Base-by-base conservation (phyloP, 768 basidiomycete genomes). In the Nidula microcarpa region DNA sequence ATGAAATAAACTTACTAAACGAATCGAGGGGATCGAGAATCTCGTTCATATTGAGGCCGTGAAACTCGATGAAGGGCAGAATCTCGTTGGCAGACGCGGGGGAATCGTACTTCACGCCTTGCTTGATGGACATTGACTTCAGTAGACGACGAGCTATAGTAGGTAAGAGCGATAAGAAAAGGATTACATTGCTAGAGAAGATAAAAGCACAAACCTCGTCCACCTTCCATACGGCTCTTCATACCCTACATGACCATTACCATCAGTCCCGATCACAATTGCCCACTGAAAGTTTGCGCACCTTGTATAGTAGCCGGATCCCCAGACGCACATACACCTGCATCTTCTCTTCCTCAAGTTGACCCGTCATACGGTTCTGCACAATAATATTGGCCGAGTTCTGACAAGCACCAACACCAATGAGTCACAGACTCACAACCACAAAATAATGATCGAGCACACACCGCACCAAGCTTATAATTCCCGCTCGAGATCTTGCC, bases 381-480 rank as follows among this genome's bases (percentile, higher is more conserved):
- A 99, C 95, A 54, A 98, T 93, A 59, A 99, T 97, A 65, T 99
- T 99, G 23, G 94, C 96, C 50, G 93, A 95, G 63, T 99, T 97
- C 89, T 92, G 6, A 62, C 6, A 50, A 1, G 14, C 5, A 18
- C 17, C 23, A 37, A 30, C 8, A 30, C 23, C 2, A 14, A 43
- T 6, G 9, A 33, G 51, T 33, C 48, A 13, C 33, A 16, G 8
- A 11, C 11, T 34, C n/a, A 23, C 0, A 11, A 41, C 23, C 23
- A 11, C 5, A 10, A 44, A 32, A 53, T 6, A 52, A 33, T 1
- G 36, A 49, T 52, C 50, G 52, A 52, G 23, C 23, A 62, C 57
- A 30, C 13, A 83, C 91, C 59, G 96, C 96, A 0, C 96, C 96
- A 30, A 98, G 79, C 60, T 80, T 81, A 71, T 98, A 98, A 53